Conservation (phyloP, 257 asterid genomes). For the Plectranthus barbatus region DNA sequence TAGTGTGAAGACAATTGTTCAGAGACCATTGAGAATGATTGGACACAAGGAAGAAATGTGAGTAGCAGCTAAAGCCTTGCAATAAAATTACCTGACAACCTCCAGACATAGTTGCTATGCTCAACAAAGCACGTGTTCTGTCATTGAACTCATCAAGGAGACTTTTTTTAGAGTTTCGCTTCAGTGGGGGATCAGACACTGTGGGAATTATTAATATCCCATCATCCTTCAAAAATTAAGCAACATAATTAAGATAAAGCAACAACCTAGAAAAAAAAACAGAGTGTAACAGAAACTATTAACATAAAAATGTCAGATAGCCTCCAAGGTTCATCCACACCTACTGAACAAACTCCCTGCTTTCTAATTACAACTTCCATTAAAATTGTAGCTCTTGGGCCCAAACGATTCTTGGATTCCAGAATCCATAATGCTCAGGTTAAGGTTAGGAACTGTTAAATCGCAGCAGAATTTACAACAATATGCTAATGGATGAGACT, state of each 20-base stretch:
- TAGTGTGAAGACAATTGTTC: not conserved
- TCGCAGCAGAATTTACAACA: not conserved
- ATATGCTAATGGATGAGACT: not conserved
- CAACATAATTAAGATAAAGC: not conserved
- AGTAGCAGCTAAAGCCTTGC: not conserved
- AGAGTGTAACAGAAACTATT: not conserved
- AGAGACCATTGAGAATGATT: not conserved
- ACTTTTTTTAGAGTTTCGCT: constrained; percentile 38
- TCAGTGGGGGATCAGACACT: constrained; percentile 69
- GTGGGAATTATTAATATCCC: constrained; percentile 80
- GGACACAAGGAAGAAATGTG: not conserved
- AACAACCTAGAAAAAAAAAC: not conserved
- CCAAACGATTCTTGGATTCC: not conserved
- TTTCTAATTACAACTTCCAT: not conserved
- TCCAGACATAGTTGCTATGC: constrained; percentile 80
- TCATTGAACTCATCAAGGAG: constrained; percentile 41
- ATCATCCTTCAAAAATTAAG: constrained; percentile 40
- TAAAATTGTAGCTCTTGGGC: not conserved
- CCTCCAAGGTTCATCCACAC: not conserved
- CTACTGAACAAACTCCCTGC: not conserved
- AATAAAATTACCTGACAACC: constrained; percentile 65
- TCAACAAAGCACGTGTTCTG: constrained; percentile 47
- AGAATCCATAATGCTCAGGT: not conserved
- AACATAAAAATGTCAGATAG: not conserved
- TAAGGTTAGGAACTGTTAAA: not conserved